Evolutionary conservation across 768 basidiomycete genomes (phyloP).

Genomic region (Hericium alpestre): DNA sequence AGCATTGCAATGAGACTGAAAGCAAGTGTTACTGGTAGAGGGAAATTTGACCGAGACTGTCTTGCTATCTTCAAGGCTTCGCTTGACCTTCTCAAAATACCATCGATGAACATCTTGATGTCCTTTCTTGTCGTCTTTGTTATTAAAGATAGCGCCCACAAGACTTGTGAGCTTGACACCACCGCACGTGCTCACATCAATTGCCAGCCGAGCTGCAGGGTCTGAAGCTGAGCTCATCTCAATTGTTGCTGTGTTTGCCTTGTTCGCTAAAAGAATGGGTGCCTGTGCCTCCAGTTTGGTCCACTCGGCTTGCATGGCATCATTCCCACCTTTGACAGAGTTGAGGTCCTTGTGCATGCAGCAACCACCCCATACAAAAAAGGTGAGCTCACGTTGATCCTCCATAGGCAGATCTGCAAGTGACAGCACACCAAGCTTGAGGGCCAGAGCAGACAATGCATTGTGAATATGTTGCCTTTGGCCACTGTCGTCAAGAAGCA

Average conservation of each 20-base stretch:
- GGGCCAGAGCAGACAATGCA: neutral
- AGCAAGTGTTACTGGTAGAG: conserved; percentile 17
- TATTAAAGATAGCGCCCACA: neutral
- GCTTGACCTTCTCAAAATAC: neutral
- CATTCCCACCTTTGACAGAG: neutral
- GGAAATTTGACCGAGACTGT: conserved; percentile 9
- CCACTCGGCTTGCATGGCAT: conserved; percentile 1
- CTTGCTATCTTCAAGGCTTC: too few species aligned
- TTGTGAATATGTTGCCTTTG: neutral
- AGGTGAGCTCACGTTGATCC: neutral
- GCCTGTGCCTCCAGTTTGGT: neutral
- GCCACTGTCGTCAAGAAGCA: too few species aligned
- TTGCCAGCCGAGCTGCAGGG: neutral
- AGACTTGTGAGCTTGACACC: neutral
- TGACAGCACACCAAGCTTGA: neutral
- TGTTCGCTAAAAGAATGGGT: conserved; percentile 10
- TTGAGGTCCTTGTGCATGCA: neutral
- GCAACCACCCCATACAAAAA: neutral
- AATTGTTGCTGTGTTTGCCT: neutral
- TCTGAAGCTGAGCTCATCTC: neutral
- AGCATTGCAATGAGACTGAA: conserved; percentile 11
- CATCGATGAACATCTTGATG: neutral
- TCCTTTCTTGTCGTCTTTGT: conserved; percentile 2
- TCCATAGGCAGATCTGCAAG: neutral
- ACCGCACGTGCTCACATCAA: neutral